A percentile compares a stretch with the other conserved stretches of the same genome.
These are phyloP conservation scores for Parachaetomium inaequale DNA, from an alignment of 495 filamentous ascomycete species.

Conservation along the genomic window DNA sequence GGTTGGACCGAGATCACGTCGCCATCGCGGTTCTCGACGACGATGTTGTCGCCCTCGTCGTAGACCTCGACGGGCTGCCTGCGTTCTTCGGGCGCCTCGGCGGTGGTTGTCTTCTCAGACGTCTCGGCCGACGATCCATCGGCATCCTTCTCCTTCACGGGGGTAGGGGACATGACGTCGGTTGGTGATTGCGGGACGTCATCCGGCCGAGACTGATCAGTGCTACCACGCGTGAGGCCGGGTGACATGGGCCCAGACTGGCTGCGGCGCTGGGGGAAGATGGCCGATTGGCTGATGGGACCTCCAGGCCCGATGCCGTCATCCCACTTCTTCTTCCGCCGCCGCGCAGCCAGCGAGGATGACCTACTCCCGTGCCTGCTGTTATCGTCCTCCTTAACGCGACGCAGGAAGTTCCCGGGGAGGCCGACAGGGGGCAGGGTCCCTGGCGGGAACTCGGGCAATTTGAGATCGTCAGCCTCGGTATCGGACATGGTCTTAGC, in stretches of 20 bases:
- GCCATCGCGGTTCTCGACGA: conserved; percentile 85
- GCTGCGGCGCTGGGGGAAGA: conserved; percentile 63
- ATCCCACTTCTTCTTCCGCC: conserved; percentile 66
- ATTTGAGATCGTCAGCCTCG: conserved; percentile 51
- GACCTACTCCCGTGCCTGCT: conserved; percentile 51
- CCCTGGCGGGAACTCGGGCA: conserved; percentile 68
- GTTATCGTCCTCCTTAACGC: conserved; percentile 73
- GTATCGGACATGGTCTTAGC: conserved; percentile 62
- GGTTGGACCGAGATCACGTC: conserved; percentile 62
- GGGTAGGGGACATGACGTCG: conserved; percentile 16
- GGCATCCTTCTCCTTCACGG: conserved; percentile 10
- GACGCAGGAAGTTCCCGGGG: conserved; percentile 76
- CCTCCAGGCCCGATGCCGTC: conserved; percentile 76
- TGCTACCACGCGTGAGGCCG: conserved; percentile 9
- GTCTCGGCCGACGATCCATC: conserved; percentile 19
- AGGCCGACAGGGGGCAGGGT: conserved; percentile 71
- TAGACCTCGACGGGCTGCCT: conserved; percentile 58
- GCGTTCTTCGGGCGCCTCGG: conserved; percentile 34
- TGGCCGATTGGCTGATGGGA: conserved; percentile 86
- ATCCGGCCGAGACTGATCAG: conserved; percentile 25
- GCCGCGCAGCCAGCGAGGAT: conserved; percentile 57
- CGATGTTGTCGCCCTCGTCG: conserved; percentile 75
- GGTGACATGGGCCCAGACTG: conserved; percentile 35
- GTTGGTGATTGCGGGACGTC: conserved; percentile 23
- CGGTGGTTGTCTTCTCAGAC: conserved; percentile 11